These are phyloP conservation scores for Fonsecaea pugnacius DNA, from an alignment of 2,329 filamentous ascomycete species.

Conservation along the genomic window DNA sequence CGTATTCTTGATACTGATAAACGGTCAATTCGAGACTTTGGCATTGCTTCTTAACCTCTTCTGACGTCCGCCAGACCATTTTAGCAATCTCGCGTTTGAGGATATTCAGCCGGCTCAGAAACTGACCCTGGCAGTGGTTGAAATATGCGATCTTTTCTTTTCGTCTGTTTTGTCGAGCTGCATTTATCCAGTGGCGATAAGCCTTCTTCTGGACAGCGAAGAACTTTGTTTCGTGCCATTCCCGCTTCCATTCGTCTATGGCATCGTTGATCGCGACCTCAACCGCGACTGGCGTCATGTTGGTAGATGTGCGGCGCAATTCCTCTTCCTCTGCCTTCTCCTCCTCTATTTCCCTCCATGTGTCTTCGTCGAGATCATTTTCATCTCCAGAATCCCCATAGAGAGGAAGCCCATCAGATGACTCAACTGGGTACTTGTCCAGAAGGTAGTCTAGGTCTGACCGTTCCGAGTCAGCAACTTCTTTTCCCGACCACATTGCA, in stretches of 20 bases:
- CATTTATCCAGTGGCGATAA: conserved; percentile 64
- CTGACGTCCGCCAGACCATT: conserved; percentile 58
- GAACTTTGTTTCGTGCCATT: conserved; percentile 65
- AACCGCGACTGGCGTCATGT: conserved; percentile 50
- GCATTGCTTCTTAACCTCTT: conserved; percentile 61
- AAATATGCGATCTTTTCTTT: conserved; percentile 52
- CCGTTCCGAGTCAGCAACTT: background rate
- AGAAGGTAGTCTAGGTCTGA: conserved; percentile 45
- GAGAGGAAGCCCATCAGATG: conserved; percentile 50
- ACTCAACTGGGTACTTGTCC: conserved; percentile 49
- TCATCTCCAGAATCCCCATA: conserved; percentile 61
- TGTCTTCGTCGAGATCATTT: conserved; percentile 62
- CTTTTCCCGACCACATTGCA: background rate
- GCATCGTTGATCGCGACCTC: conserved; percentile 58
- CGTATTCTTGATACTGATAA: conserved; percentile 56
- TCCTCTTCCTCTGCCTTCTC: conserved; percentile 58
- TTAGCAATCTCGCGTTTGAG: conserved; percentile 58
- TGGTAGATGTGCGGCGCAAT: conserved; percentile 37
- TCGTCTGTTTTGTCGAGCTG: conserved; percentile 50
- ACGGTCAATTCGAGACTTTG: conserved; percentile 67
- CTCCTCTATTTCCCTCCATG: conserved; percentile 65
- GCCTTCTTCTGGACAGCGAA: conserved; percentile 62
- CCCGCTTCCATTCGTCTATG: conserved; percentile 55
- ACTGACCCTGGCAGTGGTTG: conserved; percentile 48
- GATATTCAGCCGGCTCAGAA: conserved; percentile 60